Evolutionary conservation across 345 rosid genomes (phyloP).

Genomic region (Dipteronia dyeriana): DNA sequence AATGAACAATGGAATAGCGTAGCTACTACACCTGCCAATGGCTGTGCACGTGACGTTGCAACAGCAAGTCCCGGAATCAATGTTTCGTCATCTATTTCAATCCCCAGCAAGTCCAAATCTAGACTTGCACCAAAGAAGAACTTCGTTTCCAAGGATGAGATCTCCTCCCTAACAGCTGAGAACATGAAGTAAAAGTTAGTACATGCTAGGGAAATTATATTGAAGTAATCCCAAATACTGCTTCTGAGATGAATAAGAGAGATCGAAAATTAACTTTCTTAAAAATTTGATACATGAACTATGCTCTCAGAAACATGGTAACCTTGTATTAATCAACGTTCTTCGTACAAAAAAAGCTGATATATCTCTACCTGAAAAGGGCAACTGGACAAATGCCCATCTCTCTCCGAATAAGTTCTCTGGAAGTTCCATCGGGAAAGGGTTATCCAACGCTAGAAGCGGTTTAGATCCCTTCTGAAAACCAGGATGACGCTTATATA

Average conservation of each 20-base stretch:
- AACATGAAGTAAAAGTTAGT: conserved; percentile 18
- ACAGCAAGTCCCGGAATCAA: conserved; percentile 93
- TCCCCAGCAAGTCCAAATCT: conserved; percentile 92
- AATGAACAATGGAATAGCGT: background rate
- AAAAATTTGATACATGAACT: too few relatives aligned
- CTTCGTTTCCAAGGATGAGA: conserved; percentile 54
- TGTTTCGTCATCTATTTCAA: conserved; percentile 70
- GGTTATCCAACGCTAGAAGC: conserved; percentile 78
- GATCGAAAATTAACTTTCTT: background rate
- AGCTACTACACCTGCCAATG: conserved; percentile 67
- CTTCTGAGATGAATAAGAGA: too few relatives aligned
- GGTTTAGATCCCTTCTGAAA: conserved; percentile 91
- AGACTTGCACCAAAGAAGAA: conserved; percentile 75
- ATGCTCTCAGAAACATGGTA: too few relatives aligned
- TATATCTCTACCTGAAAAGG: conserved; percentile 59
- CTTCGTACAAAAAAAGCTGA: background rate
- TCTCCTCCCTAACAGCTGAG: conserved; percentile 74
- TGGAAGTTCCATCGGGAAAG: conserved; percentile 93
- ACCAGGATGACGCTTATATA: conserved; percentile 84
- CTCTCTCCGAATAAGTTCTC: conserved; percentile 84
- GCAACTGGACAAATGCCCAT: conserved; percentile 96
- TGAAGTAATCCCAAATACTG: background rate
- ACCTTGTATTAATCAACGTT: background rate
- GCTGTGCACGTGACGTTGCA: conserved; percentile 86
- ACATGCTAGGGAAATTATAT: background rate